Base-by-base conservation (phyloP, 2,329 filamentous ascomycete genomes). In the Penicillium sp. region DNA sequence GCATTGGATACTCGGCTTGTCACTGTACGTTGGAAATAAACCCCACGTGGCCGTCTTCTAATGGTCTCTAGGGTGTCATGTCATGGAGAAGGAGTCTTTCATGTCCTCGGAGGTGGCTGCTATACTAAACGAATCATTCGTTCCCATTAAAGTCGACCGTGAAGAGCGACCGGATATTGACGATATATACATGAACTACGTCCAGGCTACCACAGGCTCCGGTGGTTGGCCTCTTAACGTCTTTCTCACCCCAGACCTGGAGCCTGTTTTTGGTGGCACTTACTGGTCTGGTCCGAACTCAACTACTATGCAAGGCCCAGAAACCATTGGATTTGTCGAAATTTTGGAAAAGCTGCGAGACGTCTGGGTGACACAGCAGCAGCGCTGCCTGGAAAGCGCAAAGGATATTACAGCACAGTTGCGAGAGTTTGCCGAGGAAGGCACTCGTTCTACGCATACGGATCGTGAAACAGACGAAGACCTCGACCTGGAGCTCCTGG, bases 181-280 rank as follows among this genome's bases (percentile, higher is more conserved):
- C 71, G 87, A 90, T 60, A 93, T 98, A 63, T 98, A 98, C 74
- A 97, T 97, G 91, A 96, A 96, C 78, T 99, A 96, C 74, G 89
- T 96, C 42, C 92, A 97, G 73, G 93, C 93, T 1, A 93, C 95
- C 11, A 96, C 90, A 57, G 92, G 90, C 21, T 88, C 86, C 1
- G 93, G 92, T 10, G 95, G 95, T 39, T 98, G 95, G 93, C 95
- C 95, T 1, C 78, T 98, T 59, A 98, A 97, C 70, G 88, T 96
- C n/a, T 98, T 99, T 72, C 83, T 98, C 29, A 99, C 95, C 0
- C 92, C 95, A 0, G 88, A 96, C 65, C 83, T 98, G 26, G 89
- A 96, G 69, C 95, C 95, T 0, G 90, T 99, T 10, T 98, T 97
- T 75, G 95, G 95, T 37, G 93, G 93, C 24, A 97, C 93, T 9